Percentiles rank a stretch among this genome's conserved stretches.
Evolutionary conservation across 2,329 filamentous ascomycete genomes (phyloP).

Genomic region (Colletotrichum sublineola): DNA sequence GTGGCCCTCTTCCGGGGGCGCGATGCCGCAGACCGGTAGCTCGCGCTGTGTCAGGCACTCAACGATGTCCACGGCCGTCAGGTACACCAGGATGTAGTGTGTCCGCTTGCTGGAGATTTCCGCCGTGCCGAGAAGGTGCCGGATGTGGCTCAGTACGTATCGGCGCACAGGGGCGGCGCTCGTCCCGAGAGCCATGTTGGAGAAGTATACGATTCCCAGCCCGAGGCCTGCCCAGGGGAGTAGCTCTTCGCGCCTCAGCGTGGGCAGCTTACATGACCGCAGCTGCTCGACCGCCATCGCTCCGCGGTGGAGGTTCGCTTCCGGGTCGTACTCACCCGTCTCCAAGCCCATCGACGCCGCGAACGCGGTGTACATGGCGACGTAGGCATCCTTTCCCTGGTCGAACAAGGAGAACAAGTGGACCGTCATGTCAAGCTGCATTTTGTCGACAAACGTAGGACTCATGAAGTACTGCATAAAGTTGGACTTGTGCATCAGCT

Average conservation of each 20-base stretch:
- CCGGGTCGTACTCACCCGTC: conserved; percentile 36
- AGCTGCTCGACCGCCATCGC: conserved; percentile 37
- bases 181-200: conserved; percentile 40
- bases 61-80: conserved; percentile 46
- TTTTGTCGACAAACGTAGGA: conserved; percentile 37
- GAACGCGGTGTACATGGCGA: conserved; percentile 39
- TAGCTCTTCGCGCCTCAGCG: conserved; percentile 30
- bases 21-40: conserved; percentile 45
- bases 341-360: conserved; percentile 33
- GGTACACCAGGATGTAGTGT: conserved; percentile 41
- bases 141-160: conserved; percentile 38
- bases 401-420: conserved; percentile 39
- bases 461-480: conserved; percentile 39
- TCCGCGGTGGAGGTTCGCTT: conserved; percentile 33
- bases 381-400: conserved; percentile 40
- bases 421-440: conserved; percentile 39
- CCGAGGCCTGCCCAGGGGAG: conserved; percentile 34
- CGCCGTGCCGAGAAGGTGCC: conserved; percentile 29
- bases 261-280: conserved; percentile 34
- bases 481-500: conserved; percentile 37
- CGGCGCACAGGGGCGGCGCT: conserved; percentile 36
- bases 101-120: conserved; percentile 33
- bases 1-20: conserved; percentile 26
- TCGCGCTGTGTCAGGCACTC: conserved; percentile 45
- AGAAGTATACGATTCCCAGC: conserved; percentile 36